These are phyloP conservation scores for Blastobotrys apis DNA, from an alignment of 1,139 yeast genomes.

Conservation along the genomic window DNA sequence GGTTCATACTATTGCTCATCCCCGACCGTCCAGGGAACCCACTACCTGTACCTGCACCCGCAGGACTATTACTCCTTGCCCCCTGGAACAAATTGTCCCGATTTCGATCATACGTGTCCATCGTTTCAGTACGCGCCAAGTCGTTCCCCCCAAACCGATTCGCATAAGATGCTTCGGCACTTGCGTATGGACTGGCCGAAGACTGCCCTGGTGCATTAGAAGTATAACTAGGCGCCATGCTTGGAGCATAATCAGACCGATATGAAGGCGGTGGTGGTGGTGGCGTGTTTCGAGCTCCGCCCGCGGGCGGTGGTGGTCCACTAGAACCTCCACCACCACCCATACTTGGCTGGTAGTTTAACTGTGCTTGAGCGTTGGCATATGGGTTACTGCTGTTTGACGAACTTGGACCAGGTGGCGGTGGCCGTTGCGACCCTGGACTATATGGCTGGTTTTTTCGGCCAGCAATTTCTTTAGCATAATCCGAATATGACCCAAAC, in stretches of 20 bases:
- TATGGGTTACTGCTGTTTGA: slow-evolving; percentile 28
- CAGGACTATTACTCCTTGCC: slow-evolving; percentile 14
- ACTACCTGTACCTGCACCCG: slow-evolving; percentile 14
- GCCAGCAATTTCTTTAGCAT: slow-evolving; percentile 29
- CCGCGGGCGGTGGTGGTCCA: slow-evolving; percentile 17
- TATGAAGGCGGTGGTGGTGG: slow-evolving; percentile 14
- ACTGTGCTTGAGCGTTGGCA: slow-evolving; percentile 36
- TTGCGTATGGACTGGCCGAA: slow-evolving; percentile 24
- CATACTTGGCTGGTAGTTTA: slow-evolving; percentile 12
- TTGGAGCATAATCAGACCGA: slow-evolving; percentile 10
- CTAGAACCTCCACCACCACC: slow-evolving; percentile 6
- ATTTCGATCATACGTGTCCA: slow-evolving; percentile 22
- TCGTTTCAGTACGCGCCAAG: slow-evolving; percentile 21
- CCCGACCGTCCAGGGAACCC: slow-evolving; percentile 16
- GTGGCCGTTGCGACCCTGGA: slow-evolving; percentile 32
- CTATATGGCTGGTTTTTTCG: slow-evolving; percentile 11
- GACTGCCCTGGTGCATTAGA: neutral
- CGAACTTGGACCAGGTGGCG: slow-evolving; percentile 41
- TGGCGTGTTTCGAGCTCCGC: too few relatives aligned
- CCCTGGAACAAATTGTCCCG: slow-evolving; percentile 32
- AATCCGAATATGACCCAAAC: slow-evolving; percentile 34
- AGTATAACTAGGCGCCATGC: neutral
- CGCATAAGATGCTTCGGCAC: slow-evolving; percentile 27
- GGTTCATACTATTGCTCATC: slow-evolving; percentile 7
- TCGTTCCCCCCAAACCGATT: slow-evolving; percentile 21